Conservation (phyloP, 169 alveolate species). For the Babesia ovata region DNA sequence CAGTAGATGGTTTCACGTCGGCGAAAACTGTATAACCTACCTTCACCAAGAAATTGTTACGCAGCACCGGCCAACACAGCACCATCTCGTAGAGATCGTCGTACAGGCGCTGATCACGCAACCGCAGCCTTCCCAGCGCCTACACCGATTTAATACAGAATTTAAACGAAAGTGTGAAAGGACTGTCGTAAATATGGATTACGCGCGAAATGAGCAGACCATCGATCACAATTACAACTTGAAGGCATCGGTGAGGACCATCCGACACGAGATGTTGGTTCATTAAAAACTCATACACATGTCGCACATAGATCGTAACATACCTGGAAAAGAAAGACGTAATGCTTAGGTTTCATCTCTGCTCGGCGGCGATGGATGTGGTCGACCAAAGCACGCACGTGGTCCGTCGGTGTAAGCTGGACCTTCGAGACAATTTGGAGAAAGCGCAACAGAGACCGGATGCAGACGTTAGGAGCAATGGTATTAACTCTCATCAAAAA, state of each 20-base stretch:
- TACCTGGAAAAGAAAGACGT: slow-evolving; percentile 77
- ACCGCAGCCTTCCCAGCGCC: slow-evolving; percentile 69
- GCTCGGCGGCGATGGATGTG: slow-evolving; percentile 68
- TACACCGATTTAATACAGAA: not conserved
- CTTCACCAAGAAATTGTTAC: slow-evolving; percentile 76
- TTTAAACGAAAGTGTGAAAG: too few relatives aligned
- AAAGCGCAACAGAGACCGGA: slow-evolving; percentile 71
- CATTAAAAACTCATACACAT: not conserved
- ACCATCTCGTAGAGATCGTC: slow-evolving; percentile 77
- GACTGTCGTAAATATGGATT: too few relatives aligned
- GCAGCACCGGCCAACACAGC: slow-evolving; percentile 77
- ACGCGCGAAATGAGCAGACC: too few relatives aligned
- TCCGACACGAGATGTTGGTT: not conserved
- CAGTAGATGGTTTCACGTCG: not conserved
- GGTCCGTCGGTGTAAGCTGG: slow-evolving; percentile 13
- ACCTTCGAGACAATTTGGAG: slow-evolving; percentile 71
- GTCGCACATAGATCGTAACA: not conserved
- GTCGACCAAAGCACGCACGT: slow-evolving; percentile 59
- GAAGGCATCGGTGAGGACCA: not conserved
- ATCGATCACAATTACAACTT: too few relatives aligned
- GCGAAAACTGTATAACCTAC: not conserved
- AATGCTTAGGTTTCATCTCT: slow-evolving; percentile 80
- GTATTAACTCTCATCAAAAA: slow-evolving; percentile 55
- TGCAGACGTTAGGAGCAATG: slow-evolving; percentile 53
- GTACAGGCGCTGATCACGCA: slow-evolving; percentile 69